Conservation (phyloP, 352 stramenopile genomes). For the Pythium monospermum region DNA sequence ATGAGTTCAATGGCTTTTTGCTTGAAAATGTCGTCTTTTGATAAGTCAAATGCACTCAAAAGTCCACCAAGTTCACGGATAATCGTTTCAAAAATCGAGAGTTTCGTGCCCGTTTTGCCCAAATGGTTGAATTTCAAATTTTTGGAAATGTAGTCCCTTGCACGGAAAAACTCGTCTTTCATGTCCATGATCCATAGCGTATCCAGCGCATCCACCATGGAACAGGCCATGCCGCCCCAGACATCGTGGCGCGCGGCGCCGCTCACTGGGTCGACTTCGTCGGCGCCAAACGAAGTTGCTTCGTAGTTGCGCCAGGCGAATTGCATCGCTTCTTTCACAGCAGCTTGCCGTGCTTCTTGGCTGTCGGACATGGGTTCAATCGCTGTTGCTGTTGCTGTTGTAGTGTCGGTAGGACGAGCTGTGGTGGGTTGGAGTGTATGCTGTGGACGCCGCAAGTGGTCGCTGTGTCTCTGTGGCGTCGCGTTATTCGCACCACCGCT, state of each 20-base stretch:
- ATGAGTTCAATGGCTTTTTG: constrained; percentile 92
- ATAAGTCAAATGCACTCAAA: constrained; percentile 93
- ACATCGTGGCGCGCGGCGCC: constrained; percentile 61
- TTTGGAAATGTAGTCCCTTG: constrained; percentile 80
- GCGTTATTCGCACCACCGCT: background rate
- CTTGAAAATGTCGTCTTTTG: constrained; percentile 84
- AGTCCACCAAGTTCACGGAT: constrained; percentile 97
- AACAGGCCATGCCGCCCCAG: constrained; percentile 89
- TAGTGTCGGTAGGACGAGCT: no score
- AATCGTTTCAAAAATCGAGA: constrained; percentile 99
- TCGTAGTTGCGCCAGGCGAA: constrained; percentile 90
- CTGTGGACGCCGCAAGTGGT: background rate
- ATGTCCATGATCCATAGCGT: constrained; percentile 97
- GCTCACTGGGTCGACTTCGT: constrained; percentile 91
- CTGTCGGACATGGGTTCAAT: background rate
- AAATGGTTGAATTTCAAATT: constrained; percentile 81
- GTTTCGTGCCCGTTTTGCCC: constrained; percentile 35
- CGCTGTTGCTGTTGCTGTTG: background rate
- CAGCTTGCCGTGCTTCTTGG: constrained; percentile 37
- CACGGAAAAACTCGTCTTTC: constrained; percentile 89
- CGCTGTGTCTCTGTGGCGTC: background rate
- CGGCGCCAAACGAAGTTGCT: constrained; percentile 91
- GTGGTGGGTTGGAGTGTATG: no score
- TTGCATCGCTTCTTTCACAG: constrained; percentile 61
- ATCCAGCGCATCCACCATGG: constrained; percentile 93